These are phyloP conservation scores for Diddensiella santjacobensis DNA, from an alignment of 805 yeast genomes.

Conservation along the genomic window DNA sequence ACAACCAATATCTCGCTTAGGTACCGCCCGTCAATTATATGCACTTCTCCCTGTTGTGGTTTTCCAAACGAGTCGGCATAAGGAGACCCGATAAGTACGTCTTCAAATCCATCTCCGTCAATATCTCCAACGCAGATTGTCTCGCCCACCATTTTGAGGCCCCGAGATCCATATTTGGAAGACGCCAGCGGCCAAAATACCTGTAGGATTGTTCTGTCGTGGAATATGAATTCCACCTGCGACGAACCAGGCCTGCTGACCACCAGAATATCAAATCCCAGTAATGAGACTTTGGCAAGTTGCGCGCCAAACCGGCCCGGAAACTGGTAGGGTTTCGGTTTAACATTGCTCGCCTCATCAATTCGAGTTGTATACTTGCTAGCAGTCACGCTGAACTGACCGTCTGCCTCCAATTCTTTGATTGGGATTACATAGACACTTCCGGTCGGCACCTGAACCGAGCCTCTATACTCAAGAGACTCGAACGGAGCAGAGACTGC, in stretches of 20 bases:
- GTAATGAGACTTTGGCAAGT: slow-evolving; percentile 30
- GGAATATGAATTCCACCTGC: slow-evolving; percentile 37
- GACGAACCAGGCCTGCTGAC: slow-evolving; percentile 54
- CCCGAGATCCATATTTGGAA: slow-evolving; percentile 37
- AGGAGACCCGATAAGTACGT: slow-evolving; percentile 45
- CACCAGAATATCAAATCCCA: slow-evolving; percentile 38
- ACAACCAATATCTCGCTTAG: slow-evolving; percentile 19
- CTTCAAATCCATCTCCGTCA: slow-evolving; percentile 39
- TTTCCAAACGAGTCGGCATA: slow-evolving; percentile 34
- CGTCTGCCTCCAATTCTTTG: not conserved
- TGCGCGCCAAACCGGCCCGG: slow-evolving; percentile 41
- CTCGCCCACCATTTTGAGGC: slow-evolving; percentile 44
- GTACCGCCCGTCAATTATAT: slow-evolving; percentile 32
- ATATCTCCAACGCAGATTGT: slow-evolving; percentile 34
- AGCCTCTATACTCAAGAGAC: slow-evolving; percentile 3
- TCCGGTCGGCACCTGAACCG: slow-evolving; percentile 15
- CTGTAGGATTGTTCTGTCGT: slow-evolving; percentile 26
- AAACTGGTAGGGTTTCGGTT: not conserved
- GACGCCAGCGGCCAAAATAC: slow-evolving; percentile 30
- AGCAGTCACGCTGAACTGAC: not conserved
- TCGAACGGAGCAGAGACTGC: slow-evolving; percentile 54
- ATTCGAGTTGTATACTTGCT: not conserved
- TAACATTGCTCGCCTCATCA: not conserved
- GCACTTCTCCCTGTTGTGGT: slow-evolving; percentile 38
- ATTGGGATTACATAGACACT: slow-evolving; percentile 21